Evolutionary conservation across 495 filamentous ascomycete species (phyloP).

Genomic region (Aspergillus campestris): DNA sequence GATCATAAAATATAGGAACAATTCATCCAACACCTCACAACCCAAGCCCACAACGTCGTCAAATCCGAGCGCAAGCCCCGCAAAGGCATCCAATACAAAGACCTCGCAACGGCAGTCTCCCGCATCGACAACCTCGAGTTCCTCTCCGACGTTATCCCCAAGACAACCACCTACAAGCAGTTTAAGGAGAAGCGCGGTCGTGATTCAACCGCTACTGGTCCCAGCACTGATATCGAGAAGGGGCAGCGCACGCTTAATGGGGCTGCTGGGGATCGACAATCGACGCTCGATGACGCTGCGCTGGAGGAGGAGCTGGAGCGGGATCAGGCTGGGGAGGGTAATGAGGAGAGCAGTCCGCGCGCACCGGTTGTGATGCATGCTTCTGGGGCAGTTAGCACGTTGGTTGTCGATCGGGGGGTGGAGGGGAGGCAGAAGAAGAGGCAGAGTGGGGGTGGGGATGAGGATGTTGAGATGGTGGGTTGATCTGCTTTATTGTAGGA

Average conservation of each 20-base stretch:
- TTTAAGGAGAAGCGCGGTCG: slow-evolving; percentile 58
- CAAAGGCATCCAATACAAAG: slow-evolving; percentile 92
- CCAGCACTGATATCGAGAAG: slow-evolving; percentile 37
- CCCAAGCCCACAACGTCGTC: slow-evolving; percentile 79
- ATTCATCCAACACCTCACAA: slow-evolving; percentile 88
- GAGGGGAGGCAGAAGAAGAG: slow-evolving; percentile 19
- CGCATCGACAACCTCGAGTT: slow-evolving; percentile 93
- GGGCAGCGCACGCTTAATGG: slow-evolving; percentile 48
- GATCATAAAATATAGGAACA: slow-evolving; percentile 56
- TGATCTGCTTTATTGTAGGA: too few species aligned
- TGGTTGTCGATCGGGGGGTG: slow-evolving; percentile 32
- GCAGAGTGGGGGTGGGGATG: slow-evolving; percentile 17
- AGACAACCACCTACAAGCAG: slow-evolving; percentile 70
- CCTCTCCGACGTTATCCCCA: slow-evolving; percentile 82
- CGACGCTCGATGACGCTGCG: too few species aligned
- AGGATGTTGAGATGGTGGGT: slow-evolving; percentile 49
- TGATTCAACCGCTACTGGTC: slow-evolving; percentile 23
- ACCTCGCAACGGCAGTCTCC: slow-evolving; percentile 81
- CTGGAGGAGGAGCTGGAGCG: slow-evolving; percentile 5
- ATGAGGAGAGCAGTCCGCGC: slow-evolving; percentile 19
- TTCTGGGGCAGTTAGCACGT: slow-evolving; percentile 21
- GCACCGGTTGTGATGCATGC: slow-evolving; percentile 21
- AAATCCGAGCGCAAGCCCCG: slow-evolving; percentile 85
- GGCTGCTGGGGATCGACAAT: slow-evolving; percentile 5
- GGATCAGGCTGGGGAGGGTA: slow-evolving; percentile 9